phyloP scores from a whole-genome alignment of 805 yeast species.

The Kazachstania taianensis region DNA sequence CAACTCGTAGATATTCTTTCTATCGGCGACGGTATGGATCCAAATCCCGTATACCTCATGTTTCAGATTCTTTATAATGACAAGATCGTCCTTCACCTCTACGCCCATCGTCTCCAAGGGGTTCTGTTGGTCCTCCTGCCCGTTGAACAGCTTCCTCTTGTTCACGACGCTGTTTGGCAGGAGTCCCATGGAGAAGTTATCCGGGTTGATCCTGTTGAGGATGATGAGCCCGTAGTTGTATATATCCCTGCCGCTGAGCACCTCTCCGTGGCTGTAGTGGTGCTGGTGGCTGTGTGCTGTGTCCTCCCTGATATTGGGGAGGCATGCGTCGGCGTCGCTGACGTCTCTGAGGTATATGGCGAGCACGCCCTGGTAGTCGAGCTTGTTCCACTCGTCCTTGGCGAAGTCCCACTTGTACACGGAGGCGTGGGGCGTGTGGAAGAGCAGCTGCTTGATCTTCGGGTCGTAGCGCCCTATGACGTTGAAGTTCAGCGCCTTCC shows the following conservation, averaged over 20 bases:
- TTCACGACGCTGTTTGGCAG: conserved; percentile 43
- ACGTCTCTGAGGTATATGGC: conserved; percentile 50
- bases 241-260: conserved; percentile 27
- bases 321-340: conserved; percentile 10
- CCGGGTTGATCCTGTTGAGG: conserved; percentile 57
- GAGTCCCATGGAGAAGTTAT: conserved; percentile 63
- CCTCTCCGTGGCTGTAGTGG: conserved; percentile 9
- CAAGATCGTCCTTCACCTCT: conserved; percentile 58
- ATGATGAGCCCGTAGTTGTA: conserved; percentile 62
- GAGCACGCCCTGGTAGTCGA: conserved; percentile 61
- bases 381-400: conserved; percentile 57
- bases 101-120: conserved; percentile 45
- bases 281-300: conserved; percentile 1
- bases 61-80: conserved; percentile 55
- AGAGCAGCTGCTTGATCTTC: conserved; percentile 52
- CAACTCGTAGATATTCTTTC: conserved; percentile 46
- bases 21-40: conserved; percentile 61
- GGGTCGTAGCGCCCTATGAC: conserved; percentile 74
- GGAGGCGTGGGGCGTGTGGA: conserved; percentile 63
- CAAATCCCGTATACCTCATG: conserved; percentile 72
- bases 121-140: conserved; percentile 17
- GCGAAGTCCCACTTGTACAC: conserved; percentile 51
- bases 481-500: conserved; percentile 61
- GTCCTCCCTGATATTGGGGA: conserved; percentile 12
- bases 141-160: conserved; percentile 31